Evolutionary conservation across 345 rosid species (phyloP).

Genomic region (Limnanthes douglasii): DNA sequence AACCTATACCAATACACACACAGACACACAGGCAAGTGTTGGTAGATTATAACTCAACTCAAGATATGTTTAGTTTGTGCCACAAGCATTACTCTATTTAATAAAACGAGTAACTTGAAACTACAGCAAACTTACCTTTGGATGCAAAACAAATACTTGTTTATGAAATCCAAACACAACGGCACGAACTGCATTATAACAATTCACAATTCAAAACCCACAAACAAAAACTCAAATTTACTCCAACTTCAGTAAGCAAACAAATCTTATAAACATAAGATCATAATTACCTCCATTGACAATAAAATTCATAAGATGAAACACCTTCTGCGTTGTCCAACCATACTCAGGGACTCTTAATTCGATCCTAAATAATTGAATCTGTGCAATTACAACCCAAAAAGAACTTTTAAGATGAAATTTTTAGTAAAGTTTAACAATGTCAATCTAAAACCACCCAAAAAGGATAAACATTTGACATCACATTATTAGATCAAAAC

Average conservation of each 20-base stretch:
- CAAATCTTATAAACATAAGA: too few relatives aligned
- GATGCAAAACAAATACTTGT: slow-evolving; percentile 59
- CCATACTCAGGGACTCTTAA: slow-evolving; percentile 98
- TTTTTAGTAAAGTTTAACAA: slow-evolving; percentile 1
- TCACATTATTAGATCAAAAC: neutral
- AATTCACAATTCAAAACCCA: too few relatives aligned
- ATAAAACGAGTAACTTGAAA: slow-evolving; percentile 1
- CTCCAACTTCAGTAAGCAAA: too few relatives aligned
- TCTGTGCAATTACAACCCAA: slow-evolving; percentile 23
- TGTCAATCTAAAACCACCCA: slow-evolving; percentile 4
- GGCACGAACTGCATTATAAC: slow-evolving; percentile 56
- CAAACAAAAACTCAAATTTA: neutral
- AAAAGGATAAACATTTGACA: neutral
- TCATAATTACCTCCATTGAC: slow-evolving; percentile 81
- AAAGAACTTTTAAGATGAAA: too few relatives aligned
- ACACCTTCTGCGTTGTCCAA: slow-evolving; percentile 97
- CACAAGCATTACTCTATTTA: too few relatives aligned
- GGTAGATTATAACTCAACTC: neutral
- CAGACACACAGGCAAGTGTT: too few relatives aligned
- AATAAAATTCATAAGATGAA: slow-evolving; percentile 93
- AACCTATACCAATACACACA: slow-evolving; percentile 37
- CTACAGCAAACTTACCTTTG: slow-evolving; percentile 52
- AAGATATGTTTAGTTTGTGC: too few relatives aligned
- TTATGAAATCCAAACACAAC: slow-evolving; percentile 88
- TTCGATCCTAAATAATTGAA: slow-evolving; percentile 78